A percentile compares a stretch with the other conserved stretches of the same genome.
These are phyloP conservation scores for Conticribra weissflogii DNA, from an alignment of 108 stramenopile genomes.

Conservation along the genomic window DNA sequence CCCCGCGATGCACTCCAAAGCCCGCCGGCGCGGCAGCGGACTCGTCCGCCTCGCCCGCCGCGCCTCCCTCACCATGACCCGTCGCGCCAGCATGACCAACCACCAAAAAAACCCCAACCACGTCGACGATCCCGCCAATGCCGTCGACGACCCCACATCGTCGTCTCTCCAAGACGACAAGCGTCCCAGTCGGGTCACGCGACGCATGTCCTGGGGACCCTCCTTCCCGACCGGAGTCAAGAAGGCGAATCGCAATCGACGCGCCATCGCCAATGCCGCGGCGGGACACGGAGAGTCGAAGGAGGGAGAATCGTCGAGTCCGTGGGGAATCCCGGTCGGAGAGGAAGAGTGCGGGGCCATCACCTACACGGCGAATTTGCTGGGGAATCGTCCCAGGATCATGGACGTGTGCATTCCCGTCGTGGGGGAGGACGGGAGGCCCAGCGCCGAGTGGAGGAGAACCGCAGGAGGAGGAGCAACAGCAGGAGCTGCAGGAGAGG, in stretches of 20 bases:
- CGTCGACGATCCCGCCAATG: not conserved
- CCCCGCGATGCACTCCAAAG: too few relatives aligned
- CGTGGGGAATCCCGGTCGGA: too few relatives aligned
- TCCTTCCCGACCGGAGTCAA: constrained; percentile 15
- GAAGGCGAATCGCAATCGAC: constrained; percentile 45
- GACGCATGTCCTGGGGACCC: constrained; percentile 8
- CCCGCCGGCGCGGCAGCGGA: constrained; percentile 13
- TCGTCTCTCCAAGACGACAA: too few relatives aligned
- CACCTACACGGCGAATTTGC: constrained; percentile 85
- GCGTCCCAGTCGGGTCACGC: not conserved
- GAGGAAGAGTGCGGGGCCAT: constrained; percentile 84
- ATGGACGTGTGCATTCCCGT: constrained; percentile 92
- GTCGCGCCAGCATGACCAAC: constrained; percentile 6
- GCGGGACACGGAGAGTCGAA: constrained; percentile 69
- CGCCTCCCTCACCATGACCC: constrained; percentile 17
- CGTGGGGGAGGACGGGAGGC: constrained; percentile 52
- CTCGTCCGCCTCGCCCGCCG: constrained; percentile 31
- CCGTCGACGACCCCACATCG: constrained; percentile 1
- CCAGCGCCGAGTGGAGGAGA: constrained; percentile 52
- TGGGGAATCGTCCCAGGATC: constrained; percentile 85
- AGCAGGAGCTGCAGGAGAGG: too few relatives aligned
- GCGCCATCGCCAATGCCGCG: constrained; percentile 64
- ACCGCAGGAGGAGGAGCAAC: too few relatives aligned
- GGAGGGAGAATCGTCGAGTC: too few relatives aligned
- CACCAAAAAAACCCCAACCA: not conserved